A percentile compares a stretch with the other conserved stretches of the same genome.
Conservation (phyloP, 2,329 filamentous ascomycete genomes). For the Myriosclerotinia scirpicola region DNA sequence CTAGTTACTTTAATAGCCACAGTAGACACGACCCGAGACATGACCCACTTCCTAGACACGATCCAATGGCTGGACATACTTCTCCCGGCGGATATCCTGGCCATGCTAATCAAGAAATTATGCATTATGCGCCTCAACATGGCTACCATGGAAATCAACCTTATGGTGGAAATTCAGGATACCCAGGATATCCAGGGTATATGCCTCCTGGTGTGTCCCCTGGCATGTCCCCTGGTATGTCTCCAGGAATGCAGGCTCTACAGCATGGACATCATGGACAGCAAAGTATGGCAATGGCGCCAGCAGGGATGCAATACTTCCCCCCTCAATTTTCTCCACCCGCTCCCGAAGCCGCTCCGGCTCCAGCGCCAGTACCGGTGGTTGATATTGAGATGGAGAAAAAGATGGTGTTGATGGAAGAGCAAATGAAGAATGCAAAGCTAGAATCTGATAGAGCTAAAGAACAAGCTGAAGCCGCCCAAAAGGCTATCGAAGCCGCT, state of each 20-base stretch:
- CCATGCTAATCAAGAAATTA: slow-evolving; percentile 37
- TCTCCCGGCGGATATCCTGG: slow-evolving; percentile 28
- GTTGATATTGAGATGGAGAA: slow-evolving; percentile 45
- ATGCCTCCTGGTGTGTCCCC: slow-evolving; percentile 28
- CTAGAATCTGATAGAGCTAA: slow-evolving; percentile 38
- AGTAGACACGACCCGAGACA: slow-evolving; percentile 45
- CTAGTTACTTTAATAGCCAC: slow-evolving; percentile 37
- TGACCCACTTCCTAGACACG: slow-evolving; percentile 33
- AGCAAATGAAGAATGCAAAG: slow-evolving; percentile 51
- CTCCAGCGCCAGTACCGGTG: slow-evolving; percentile 14
- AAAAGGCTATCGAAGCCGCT: slow-evolving; percentile 34
- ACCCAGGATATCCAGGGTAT: slow-evolving; percentile 32
- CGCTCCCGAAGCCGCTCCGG: slow-evolving; percentile 31
- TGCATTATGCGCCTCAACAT: slow-evolving; percentile 39
- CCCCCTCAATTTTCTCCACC: slow-evolving; percentile 33
- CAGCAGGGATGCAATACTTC: slow-evolving; percentile 30
- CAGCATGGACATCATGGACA: slow-evolving; percentile 15
- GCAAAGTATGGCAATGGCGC: slow-evolving; percentile 20
- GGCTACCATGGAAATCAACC: slow-evolving; percentile 10
- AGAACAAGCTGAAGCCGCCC: slow-evolving; percentile 43
- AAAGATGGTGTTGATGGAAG: slow-evolving; percentile 60
- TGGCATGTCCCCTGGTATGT: too few relatives aligned
- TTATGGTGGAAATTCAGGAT: slow-evolving; percentile 26
- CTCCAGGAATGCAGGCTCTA: slow-evolving; percentile 20
- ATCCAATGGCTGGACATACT: slow-evolving; percentile 43